phyloP scores from a whole-genome alignment of 805 yeast genomes.

The Candida nemodendra region DNA sequence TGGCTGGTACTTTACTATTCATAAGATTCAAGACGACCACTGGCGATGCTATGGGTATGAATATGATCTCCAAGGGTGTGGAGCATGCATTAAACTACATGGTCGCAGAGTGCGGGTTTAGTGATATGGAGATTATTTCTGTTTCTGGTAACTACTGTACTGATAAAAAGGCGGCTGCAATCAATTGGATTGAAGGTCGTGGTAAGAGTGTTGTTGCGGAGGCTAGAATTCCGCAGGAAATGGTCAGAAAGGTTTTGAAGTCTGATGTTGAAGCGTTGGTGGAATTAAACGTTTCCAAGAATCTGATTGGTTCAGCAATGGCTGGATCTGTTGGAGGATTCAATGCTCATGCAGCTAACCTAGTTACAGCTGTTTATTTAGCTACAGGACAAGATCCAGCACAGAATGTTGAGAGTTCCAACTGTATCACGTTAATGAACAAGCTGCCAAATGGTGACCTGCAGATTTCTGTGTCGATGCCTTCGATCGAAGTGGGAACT shows the following conservation, averaged over 20 bases:
- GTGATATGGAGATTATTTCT: slow-evolving; percentile 89
- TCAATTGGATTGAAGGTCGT: slow-evolving; percentile 99
- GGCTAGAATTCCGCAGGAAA: slow-evolving; percentile 80
- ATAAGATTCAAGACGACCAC: slow-evolving; percentile 97
- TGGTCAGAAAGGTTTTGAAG: slow-evolving; percentile 79
- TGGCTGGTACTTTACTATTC: slow-evolving; percentile 87
- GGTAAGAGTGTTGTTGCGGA: slow-evolving; percentile 98
- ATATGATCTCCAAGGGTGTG: slow-evolving; percentile 98
- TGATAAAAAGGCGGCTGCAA: slow-evolving; percentile 96
- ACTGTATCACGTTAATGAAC: slow-evolving; percentile 94
- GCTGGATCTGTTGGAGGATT: slow-evolving; percentile 98
- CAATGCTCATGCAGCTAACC: slow-evolving; percentile 97
- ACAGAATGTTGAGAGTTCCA: slow-evolving; percentile 95
- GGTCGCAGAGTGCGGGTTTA: slow-evolving; percentile 87
- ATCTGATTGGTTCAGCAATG: slow-evolving; percentile 95
- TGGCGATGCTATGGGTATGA: slow-evolving; percentile 99
- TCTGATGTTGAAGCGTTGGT: slow-evolving; percentile 91
- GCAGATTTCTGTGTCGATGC: slow-evolving; percentile 97
- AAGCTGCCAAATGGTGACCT: slow-evolving; percentile 73
- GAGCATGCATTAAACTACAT: slow-evolving; percentile 81
- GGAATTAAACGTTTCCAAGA: slow-evolving; percentile 83
- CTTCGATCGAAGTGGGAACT: slow-evolving; percentile 97
- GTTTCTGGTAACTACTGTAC: slow-evolving; percentile 97
- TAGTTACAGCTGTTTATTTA: slow-evolving; percentile 88
- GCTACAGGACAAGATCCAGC: slow-evolving; percentile 99